phyloP scores from a whole-genome alignment of 306 rosid species.

The Acacia melanoxylon region DNA sequence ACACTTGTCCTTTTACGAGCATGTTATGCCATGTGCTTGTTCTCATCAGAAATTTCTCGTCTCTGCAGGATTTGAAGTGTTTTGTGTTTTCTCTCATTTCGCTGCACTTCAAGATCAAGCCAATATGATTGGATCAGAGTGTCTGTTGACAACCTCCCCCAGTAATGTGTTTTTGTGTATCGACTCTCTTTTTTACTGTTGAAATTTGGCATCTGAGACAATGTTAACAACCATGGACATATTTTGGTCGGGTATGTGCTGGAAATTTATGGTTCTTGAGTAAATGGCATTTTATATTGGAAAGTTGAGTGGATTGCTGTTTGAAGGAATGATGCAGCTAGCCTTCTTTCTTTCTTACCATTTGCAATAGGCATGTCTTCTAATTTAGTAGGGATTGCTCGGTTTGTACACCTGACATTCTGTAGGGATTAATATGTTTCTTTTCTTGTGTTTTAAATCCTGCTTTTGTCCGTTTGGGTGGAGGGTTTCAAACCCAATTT shows the following conservation, averaged over 20 bases:
- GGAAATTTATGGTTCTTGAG: background rate
- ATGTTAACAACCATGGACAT: background rate
- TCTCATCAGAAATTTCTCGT: constrained; percentile 28
- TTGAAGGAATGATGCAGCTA: background rate
- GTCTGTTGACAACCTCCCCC: background rate
- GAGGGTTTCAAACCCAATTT: too few relatives aligned
- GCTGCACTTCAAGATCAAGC: constrained; percentile 83
- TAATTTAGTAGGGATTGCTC: too few relatives aligned
- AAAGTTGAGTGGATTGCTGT: background rate
- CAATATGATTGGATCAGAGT: constrained; percentile 38
- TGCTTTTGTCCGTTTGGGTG: too few relatives aligned
- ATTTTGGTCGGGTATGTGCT: background rate
- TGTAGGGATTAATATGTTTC: too few relatives aligned
- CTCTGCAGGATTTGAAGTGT: constrained; percentile 73
- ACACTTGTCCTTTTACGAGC: background rate
- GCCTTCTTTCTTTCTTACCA: too few relatives aligned
- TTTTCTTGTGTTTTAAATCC: too few relatives aligned
- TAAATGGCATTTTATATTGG: background rate
- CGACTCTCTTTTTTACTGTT: background rate
- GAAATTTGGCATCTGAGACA: background rate
- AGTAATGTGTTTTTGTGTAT: background rate
- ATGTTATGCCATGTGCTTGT: background rate
- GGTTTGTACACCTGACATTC: too few relatives aligned
- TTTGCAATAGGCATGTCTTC: too few relatives aligned
- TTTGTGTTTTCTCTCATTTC: constrained; percentile 76